phyloP scores from a whole-genome alignment of 345 rosid species.

The Passiflora organensis region DNA sequence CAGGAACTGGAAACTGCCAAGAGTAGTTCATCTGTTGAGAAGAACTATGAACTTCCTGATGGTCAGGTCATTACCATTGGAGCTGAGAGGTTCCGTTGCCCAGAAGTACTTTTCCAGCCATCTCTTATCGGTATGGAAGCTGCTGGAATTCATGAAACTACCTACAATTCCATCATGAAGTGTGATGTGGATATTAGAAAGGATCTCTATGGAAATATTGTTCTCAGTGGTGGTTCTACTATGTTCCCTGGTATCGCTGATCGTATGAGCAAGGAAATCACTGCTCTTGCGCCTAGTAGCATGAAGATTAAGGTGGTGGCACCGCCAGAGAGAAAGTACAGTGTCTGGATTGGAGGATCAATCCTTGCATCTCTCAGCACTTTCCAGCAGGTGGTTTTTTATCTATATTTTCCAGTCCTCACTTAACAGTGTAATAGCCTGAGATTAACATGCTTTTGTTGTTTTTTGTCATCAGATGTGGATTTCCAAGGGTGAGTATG shows the following conservation, averaged over 20 bases:
- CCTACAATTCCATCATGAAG: constrained; percentile 62
- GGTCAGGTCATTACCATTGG: constrained; percentile 61
- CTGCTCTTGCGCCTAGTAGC: constrained; percentile 68
- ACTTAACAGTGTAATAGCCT: no score
- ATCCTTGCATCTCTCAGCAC: constrained; percentile 73
- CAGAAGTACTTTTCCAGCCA: constrained; percentile 65
- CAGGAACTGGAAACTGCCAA: constrained; percentile 26
- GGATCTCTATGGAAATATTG: constrained; percentile 57
- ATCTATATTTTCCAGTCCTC: not conserved
- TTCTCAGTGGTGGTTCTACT: constrained; percentile 56
- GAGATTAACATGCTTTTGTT: not conserved
- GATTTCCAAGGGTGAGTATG: constrained; percentile 63
- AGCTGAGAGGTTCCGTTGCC: constrained; percentile 67
- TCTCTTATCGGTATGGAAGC: constrained; percentile 63
- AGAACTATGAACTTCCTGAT: constrained; percentile 60
- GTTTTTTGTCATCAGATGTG: constrained; percentile 38
- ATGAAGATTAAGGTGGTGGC: constrained; percentile 60
- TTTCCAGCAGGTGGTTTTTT: constrained; percentile 48
- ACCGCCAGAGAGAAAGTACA: constrained; percentile 58
- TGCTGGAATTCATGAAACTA: constrained; percentile 61
- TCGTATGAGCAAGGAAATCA: constrained; percentile 59
- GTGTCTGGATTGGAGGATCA: constrained; percentile 74
- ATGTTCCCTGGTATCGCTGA: constrained; percentile 62
- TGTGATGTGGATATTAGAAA: constrained; percentile 63
- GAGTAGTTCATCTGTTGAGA: constrained; percentile 53